These are phyloP conservation scores for Articulospora tetracladia DNA, from an alignment of 495 filamentous ascomycete genomes.

Conservation along the genomic window DNA sequence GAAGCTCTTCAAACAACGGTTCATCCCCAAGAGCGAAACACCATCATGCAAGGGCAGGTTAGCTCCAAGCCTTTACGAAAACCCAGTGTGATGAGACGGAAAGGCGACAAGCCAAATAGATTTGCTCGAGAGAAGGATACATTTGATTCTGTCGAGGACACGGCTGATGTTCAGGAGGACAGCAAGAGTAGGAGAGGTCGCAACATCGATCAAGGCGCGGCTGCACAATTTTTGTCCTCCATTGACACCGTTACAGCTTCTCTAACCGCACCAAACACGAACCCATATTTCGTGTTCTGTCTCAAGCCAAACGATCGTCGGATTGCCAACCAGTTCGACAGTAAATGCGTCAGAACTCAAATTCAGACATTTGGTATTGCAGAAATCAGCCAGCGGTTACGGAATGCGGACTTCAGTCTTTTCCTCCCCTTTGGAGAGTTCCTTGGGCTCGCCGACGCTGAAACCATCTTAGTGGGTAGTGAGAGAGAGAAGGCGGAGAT, in stretches of 20 bases:
- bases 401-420: constrained; percentile 91
- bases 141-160: constrained; percentile 41
- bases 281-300: constrained; percentile 95
- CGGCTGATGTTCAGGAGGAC: constrained; percentile 48
- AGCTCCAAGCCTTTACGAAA: constrained; percentile 89
- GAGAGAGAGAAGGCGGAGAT: constrained; percentile 90
- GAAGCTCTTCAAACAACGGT: constrained; percentile 85
- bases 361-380: constrained; percentile 95
- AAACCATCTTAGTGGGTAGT: constrained; percentile 80
- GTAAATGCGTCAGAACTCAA: constrained; percentile 93
- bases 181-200: constrained; percentile 35
- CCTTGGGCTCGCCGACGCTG: constrained; percentile 79
- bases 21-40: constrained; percentile 83
- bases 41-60: constrained; percentile 94
- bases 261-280: constrained; percentile 73
- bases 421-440: constrained; percentile 97
- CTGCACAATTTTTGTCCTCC: constrained; percentile 85
- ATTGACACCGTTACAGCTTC: constrained; percentile 86
- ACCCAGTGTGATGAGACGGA: constrained; percentile 85
- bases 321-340: constrained; percentile 98
- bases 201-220: constrained; percentile 74
- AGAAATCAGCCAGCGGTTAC: constrained; percentile 88
- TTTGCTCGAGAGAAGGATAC: constrained; percentile 29
- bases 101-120: constrained; percentile 47
- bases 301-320: constrained; percentile 95